phyloP scores from a whole-genome alignment of 768 basidiomycete genomes.

The Pleurotus djamor region DNA sequence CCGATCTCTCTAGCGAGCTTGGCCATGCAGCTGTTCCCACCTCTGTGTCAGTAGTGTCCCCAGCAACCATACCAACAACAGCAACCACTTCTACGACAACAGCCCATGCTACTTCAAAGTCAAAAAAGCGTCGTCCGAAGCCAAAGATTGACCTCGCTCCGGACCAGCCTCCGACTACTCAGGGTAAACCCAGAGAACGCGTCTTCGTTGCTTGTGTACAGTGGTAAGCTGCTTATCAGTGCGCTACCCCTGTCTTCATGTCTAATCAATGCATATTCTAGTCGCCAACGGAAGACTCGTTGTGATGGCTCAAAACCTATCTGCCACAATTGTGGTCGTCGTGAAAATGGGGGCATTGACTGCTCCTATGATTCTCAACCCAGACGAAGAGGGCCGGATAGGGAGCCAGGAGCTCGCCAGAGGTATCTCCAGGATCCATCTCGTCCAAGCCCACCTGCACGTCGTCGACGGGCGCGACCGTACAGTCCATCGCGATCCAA shows the following conservation, averaged over 20 bases:
- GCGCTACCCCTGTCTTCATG: slow-evolving; percentile 6
- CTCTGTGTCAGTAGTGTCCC: not conserved
- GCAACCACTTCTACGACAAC: no score
- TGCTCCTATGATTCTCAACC: slow-evolving; percentile 72
- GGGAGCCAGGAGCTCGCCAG: slow-evolving; percentile 75
- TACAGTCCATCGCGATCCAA: no score
- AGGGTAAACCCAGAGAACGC: slow-evolving; percentile 72
- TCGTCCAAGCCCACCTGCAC: slow-evolving; percentile 17
- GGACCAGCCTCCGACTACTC: slow-evolving; percentile 78
- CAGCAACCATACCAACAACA: no score
- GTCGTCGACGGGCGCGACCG: slow-evolving; percentile 26
- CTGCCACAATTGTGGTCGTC: slow-evolving; percentile 71
- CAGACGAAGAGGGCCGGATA: slow-evolving; percentile 81
- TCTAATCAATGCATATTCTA: slow-evolving; percentile 21
- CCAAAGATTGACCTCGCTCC: slow-evolving; percentile 66
- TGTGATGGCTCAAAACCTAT: slow-evolving; percentile 80
- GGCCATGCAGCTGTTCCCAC: not conserved
- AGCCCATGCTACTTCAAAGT: not conserved
- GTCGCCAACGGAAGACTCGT: slow-evolving; percentile 76
- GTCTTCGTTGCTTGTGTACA: slow-evolving; percentile 83
- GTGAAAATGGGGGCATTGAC: slow-evolving; percentile 37
- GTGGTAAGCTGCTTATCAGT: slow-evolving; percentile 42
- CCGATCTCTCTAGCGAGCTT: not conserved
- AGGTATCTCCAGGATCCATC: slow-evolving; percentile 23
- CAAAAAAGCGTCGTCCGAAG: slow-evolving; percentile 50